Evolutionary conservation across 306 rosid species (phyloP), one percentile per base, ranked within the genome.

Genomic region (Heteromeles arbutifolia): DNA sequence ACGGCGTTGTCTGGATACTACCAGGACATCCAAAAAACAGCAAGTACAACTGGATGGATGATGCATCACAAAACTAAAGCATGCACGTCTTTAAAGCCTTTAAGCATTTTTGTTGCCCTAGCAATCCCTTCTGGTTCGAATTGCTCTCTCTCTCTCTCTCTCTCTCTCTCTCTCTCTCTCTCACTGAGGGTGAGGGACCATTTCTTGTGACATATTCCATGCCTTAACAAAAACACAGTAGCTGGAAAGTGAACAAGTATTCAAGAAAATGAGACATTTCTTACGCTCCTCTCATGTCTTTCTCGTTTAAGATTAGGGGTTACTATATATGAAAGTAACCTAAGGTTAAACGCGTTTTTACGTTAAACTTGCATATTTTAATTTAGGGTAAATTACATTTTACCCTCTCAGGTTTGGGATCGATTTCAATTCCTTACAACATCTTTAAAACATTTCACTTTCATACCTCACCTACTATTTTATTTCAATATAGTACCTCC

Each of bases 241-340:
- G 79, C 50, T 74, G 72, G 66, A 78, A 74, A 74, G 69, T 21
- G 39, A 19, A 39, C 41, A 19, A 22, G 22, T 41, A n/a, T 29
- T 19, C 45, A 4, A 44, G 15, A 9, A n/a, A 58, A 44, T 22
- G 37, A 5, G 59, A 7, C 67, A 69, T 56, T 19, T 43, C 66
- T 74, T 72, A 74, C 8, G 31, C 43, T 31, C 12, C 68, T 54
- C 43, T 25, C 34, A 69, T 72, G 50, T 34, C 65, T 37, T 41
- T 39, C 13, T 39, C 13, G 32, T 63, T 63, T 63, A 17, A 17
- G 6, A 29, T 17, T 61, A 61, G 10, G 65, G 34, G 14, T 57
- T 4, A 12, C 5, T n/a, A 19, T 57, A n/a, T 11, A 57, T 57
- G 6, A 4, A 24, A 22, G 63, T 12, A 57, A 57, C 29, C 7